These are phyloP conservation scores for Tetratostichococcus sp. DNA, from an alignment of 139 green algal species.

Conservation along the genomic window DNA sequence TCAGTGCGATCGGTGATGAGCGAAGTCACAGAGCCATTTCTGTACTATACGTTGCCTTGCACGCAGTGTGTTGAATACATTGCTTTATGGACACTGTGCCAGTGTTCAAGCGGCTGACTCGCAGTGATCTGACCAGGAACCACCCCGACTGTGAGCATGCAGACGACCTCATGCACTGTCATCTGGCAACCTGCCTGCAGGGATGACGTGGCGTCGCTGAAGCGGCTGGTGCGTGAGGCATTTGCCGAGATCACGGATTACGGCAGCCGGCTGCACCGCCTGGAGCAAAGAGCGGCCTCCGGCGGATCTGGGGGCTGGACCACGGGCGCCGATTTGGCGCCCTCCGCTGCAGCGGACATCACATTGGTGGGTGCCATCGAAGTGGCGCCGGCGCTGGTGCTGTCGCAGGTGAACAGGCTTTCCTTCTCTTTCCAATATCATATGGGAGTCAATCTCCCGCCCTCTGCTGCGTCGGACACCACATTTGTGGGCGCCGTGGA, in stretches of 20 bases:
- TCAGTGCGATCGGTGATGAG: too few relatives aligned
- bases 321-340: neutral
- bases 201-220: constrained; percentile 33
- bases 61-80: too few relatives aligned
- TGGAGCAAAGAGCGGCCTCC: neutral
- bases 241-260: constrained; percentile 32
- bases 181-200: too few relatives aligned
- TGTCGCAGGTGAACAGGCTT: neutral
- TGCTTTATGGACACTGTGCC: too few relatives aligned
- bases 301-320: neutral
- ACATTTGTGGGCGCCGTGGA: neutral
- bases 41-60: too few relatives aligned
- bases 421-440: too few relatives aligned
- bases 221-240: constrained; percentile 38
- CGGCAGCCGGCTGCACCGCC: neutral
- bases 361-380: neutral
- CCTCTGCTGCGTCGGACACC: neutral
- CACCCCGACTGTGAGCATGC: too few relatives aligned
- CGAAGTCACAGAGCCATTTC: too few relatives aligned
- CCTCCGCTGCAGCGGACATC: neutral
- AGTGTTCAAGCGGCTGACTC: too few relatives aligned
- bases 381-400: neutral
- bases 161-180: too few relatives aligned
- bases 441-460: neutral
- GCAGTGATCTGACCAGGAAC: too few relatives aligned